Evolutionary conservation across 441 rosid genomes (phyloP), one percentile per base, ranked within the genome.

Genomic region (Sinapis alba): DNA sequence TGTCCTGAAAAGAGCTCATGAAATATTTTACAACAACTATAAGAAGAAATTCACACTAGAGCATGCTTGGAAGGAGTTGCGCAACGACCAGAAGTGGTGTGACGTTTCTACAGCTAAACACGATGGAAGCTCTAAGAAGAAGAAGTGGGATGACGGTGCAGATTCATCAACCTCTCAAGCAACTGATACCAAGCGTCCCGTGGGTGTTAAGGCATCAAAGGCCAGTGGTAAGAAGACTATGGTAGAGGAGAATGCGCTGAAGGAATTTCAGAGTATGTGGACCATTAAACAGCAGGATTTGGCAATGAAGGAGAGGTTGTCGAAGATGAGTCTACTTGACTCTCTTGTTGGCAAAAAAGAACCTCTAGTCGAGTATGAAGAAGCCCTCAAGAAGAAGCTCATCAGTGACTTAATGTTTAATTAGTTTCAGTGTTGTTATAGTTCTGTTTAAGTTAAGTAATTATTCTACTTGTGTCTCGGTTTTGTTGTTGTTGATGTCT

Each of bases 61-160:
- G 1, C 61, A 30, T 4, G 61, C 61, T 0, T 67, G 71, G 71
- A 19, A 1, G 4, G 45, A 67, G 19, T 19, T 67, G 0, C 19
- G 61, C 2, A 28, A 19, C 51, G 30, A 67, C 11, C 47, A 30
- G 30, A 51, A 67, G 7, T 51, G 62, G 71, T 67, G 41, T 67
- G 9, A n/a, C 0, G 0, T 0, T 6, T 12, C 24, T 23, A 23
- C 24, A 1, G 24, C 24, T 23, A 23, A 23, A 23, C 1, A 23
- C 24, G 19, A 30, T 28, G 71, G 47, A 19, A 51, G 11, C 9
- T 27, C 26, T 0, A 51, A 51, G 13, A 51, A 1, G 1, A 30
- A 19, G 20, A 67, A 9, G 18, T 3, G 3, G 23, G 69, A 43
- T 0, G 21, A 43, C 9, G 19, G 53, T 63, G 1, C 15, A 21